Percentiles rank a stretch among this genome's conserved stretches.
Conservation (phyloP, 2,329 filamentous ascomycete species). For the Calonectria multiphialidica region DNA sequence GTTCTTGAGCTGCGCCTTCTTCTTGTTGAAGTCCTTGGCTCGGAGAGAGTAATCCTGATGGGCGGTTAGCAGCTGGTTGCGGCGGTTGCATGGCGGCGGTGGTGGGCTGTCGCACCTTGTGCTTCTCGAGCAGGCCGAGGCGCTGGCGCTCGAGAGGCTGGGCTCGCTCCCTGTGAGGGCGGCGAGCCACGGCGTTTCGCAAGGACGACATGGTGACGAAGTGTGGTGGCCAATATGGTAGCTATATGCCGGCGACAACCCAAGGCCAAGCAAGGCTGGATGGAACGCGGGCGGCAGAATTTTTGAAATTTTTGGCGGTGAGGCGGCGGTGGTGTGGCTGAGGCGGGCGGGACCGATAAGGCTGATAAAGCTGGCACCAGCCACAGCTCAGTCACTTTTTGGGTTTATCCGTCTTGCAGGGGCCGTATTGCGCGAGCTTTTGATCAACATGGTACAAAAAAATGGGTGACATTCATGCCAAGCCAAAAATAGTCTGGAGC, state of each 20-base stretch:
- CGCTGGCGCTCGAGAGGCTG: constrained; percentile 87
- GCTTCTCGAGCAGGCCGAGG: constrained; percentile 94
- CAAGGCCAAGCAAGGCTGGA: not conserved
- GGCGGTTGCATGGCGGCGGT: constrained; percentile 7
- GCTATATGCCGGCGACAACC: not conserved
- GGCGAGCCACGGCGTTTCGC: constrained; percentile 78
- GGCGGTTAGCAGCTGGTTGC: constrained; percentile 22
- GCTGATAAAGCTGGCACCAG: not conserved
- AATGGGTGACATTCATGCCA: not conserved
- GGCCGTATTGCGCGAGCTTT: not conserved
- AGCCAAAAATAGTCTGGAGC: constrained; percentile 1
- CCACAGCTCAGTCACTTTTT: not conserved
- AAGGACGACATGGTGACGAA: constrained; percentile 65
- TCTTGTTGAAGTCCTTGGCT: constrained; percentile 74
- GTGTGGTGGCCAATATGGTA: not conserved
- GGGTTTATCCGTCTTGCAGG: not conserved
- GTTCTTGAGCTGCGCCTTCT: constrained; percentile 70
- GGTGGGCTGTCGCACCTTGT: constrained; percentile 71
- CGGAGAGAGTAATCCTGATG: constrained; percentile 72
- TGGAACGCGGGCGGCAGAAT: constrained; percentile 47
- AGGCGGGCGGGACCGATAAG: not conserved
- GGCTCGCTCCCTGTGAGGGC: constrained; percentile 89
- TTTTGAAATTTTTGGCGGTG: constrained; percentile 54
- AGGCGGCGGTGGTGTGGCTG: constrained; percentile 36
- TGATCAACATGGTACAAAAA: not conserved